Base-by-base conservation (phyloP, 805 yeast species). In the Saccharomycopsis vini region DNA sequence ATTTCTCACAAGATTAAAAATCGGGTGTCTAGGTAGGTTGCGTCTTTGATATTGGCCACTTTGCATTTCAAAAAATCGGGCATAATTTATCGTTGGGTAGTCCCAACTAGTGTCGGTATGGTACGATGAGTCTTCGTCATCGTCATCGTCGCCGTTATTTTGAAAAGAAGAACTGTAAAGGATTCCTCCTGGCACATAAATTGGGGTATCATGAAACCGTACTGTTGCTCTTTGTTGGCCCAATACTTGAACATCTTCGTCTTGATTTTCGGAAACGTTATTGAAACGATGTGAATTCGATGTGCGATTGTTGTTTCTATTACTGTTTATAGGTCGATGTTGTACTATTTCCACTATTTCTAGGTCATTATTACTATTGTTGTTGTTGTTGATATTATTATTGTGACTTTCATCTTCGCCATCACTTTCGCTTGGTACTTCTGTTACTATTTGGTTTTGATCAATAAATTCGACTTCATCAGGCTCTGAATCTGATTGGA, bases 221-320 rank as follows among this genome's bases (percentile, higher is more conserved):
- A 42, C 42, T 3, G 38, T 36, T n/a, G 44, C 46, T n/a, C 42
- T 33, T 30, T 39, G 47, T 22, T 33, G 51, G 2, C 50, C 47
- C 3, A 43, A 20, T 4, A 48, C 40, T 28, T 48, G 47, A 22
- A 48, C 46, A n/a, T 48, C 51, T 20, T 48, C 50, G 22, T 31
- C 43, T 20, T 42, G 31, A 12, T 18, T 10, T 12, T 26, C 30
- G 5, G 26, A 29, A 15, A 21, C 47, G 4, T 19, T 29, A 3
- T 19, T 20, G n/a, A 32, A 9, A 26, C 16, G 36, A 9, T 32
- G 36, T 7, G 9, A n/a, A 32, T 10, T 7, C 36, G 15, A 15
- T 32, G 7, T 10, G n/a, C 15, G 7, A n/a, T 36, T 23, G 29
- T 23, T 23, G 16, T 22, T 16, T 7, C 18, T 18, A 7, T 19